A percentile compares a stretch with the other conserved stretches of the same genome.
phyloP scores from a whole-genome alignment of 768 basidiomycete genomes.

The Heimioporus sp. region DNA sequence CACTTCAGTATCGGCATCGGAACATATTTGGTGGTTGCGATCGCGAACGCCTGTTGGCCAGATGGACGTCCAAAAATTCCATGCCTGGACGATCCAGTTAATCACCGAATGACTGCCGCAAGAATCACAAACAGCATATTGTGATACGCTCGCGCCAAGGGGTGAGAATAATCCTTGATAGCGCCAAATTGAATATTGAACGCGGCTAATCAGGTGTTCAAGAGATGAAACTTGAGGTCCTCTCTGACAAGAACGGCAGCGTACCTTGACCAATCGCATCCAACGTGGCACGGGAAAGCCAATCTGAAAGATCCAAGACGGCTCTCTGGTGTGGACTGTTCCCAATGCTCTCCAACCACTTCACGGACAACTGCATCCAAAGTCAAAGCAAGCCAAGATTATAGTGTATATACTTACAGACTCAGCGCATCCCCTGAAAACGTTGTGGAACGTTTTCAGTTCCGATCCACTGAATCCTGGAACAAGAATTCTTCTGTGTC shows the following conservation, averaged over 20 bases:
- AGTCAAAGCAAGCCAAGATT: background rate
- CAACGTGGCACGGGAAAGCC: slow-evolving; percentile 44
- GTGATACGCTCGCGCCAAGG: background rate
- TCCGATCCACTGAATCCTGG: slow-evolving; percentile 56
- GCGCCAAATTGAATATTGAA: slow-evolving; percentile 45
- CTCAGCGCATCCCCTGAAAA: slow-evolving; percentile 42
- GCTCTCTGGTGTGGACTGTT: slow-evolving; percentile 5
- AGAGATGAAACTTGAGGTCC: too few relatives aligned
- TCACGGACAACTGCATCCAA: slow-evolving; percentile 16
- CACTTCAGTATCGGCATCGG: slow-evolving; percentile 26
- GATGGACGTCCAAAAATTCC: too few relatives aligned
- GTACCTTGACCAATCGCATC: slow-evolving; percentile 52
- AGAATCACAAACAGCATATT: background rate
- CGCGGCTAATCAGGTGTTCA: slow-evolving; percentile 35
- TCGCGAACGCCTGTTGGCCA: too few relatives aligned
- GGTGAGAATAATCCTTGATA: background rate
- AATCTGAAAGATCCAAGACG: slow-evolving; percentile 22
- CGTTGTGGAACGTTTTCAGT: slow-evolving; percentile 46
- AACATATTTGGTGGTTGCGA: too few relatives aligned
- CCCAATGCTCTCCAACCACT: slow-evolving; percentile 23
- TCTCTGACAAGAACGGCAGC: background rate
- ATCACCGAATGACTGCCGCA: too few relatives aligned
- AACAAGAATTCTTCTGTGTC: slow-evolving; percentile 53
- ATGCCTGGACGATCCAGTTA: too few relatives aligned
- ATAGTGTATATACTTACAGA: slow-evolving; percentile 10